Evolutionary conservation across 2,329 filamentous ascomycete species (phyloP).

Genomic region (Diaporthe sp.): DNA sequence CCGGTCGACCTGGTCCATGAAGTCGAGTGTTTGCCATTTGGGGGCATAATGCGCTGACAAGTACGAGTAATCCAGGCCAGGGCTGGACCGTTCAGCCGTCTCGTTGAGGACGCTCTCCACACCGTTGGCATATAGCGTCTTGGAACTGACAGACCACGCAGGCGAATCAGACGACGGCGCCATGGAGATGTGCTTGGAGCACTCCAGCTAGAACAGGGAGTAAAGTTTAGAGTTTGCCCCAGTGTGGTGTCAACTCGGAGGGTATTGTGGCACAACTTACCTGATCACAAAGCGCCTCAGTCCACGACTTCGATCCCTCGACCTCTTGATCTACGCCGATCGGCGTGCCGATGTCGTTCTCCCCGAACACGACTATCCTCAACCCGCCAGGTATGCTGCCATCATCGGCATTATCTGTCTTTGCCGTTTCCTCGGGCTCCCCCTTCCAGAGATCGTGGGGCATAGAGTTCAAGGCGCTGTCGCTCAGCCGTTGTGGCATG

Average conservation of each 20-base stretch:
- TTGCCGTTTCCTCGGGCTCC: conserved; percentile 3
- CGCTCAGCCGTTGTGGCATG: conserved; percentile 37
- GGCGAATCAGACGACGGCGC: conserved; percentile 56
- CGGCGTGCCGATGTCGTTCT: conserved; percentile 57
- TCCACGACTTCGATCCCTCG: conserved; percentile 52
- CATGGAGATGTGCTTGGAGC: conserved; percentile 57
- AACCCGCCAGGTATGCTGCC: conserved; percentile 45
- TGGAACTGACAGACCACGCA: conserved; percentile 67
- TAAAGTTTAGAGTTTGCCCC: neutral
- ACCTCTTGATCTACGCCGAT: conserved; percentile 35
- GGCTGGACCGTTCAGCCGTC: conserved; percentile 45
- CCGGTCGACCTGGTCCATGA: conserved; percentile 54
- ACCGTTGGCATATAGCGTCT: conserved; percentile 61
- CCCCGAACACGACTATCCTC: conserved; percentile 64
- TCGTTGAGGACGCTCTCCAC: conserved; percentile 47
- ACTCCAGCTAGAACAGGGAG: conserved; percentile 51
- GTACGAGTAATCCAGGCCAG: conserved; percentile 56
- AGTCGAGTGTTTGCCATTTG: conserved; percentile 50
- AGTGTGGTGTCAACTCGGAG: too few relatives aligned
- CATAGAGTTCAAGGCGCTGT: conserved; percentile 36
- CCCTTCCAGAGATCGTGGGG: conserved; percentile 35
- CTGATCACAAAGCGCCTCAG: conserved; percentile 59
- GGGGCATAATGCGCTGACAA: conserved; percentile 55
- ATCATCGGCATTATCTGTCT: neutral
- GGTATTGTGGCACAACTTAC: conserved; percentile 43